Evolutionary conservation across 2,329 filamentous ascomycete genomes (phyloP), one percentile per base, ranked within the genome.

Genomic region (Arachnopeziza araneosa): DNA sequence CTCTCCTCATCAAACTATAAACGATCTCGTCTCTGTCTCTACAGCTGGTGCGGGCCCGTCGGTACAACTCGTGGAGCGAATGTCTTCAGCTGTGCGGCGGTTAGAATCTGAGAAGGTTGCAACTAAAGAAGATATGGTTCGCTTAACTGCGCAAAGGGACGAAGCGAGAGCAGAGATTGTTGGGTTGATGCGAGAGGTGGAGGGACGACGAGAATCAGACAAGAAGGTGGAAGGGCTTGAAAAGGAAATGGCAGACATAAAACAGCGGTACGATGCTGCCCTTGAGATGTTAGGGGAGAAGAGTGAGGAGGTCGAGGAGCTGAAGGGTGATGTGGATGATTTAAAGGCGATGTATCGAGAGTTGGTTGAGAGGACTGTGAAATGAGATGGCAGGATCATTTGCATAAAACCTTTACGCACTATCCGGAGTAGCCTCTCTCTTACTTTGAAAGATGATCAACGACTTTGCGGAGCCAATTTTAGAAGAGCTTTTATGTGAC

Each of bases 331-430:
- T 79, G 89, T 99, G 57, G 80, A 86, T 66, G 95, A 99, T 78
- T 81, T 99, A 73, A 99, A 99, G 79, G 88, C 87, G 71, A 96
- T 99, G 82, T 98, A 98, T 78, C 85, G 91, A 66, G 93, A 98
- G 72, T 76, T 99, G 73, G 89, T 96, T 54, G 90, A 96, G 76
- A 85, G 87, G 71, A 93, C 91, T 60, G 85, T 92, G 71, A 88
- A 85, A 75, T 89, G 62, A 74, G 51, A n/a, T 44, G 36, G 36
- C 10, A 19, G 36, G 36, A 3, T 44, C 36, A 44, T 17, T 44
- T 12, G 17, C 5, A 10, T 24, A 12, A 53, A 50, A 52, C 24
- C 24, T 12, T 22, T 5, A 24, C 21, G 50, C 21, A 22, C 10
- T 9, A n/a, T 8, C 9, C 2, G 22, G 52, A 24, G 4, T 30